Evolutionary conservation across 1,139 yeast genomes (phyloP), one percentile per base, ranked within the genome.

Genomic region (Debaryomyces psychrophilus): DNA sequence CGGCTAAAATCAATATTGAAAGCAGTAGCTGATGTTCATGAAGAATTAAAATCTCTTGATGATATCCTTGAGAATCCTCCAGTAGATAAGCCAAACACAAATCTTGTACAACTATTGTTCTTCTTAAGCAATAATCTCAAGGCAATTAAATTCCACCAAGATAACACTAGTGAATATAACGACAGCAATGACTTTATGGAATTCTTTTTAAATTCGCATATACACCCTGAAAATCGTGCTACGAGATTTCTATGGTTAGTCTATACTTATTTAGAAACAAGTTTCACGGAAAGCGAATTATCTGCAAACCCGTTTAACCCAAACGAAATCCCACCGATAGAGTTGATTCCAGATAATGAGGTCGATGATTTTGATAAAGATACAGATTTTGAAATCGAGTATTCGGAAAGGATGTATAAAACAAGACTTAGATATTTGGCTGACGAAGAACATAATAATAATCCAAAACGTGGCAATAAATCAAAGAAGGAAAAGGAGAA

Each of bases 1-100:
- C 73, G 98, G 46, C 76, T 93, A 52, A 93, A 93, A 63, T 85
- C 95, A 0, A 92, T 93, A 18, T 68, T 93, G 54, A 92, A 92
- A 65, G 95, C 96, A 0, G 81, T 80, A 1, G 82, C 89, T 53
- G 76, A 83, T 7, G 75, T 76, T 12, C 69, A 81, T 5, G 66
- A 63, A 46, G 62, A 65, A 45, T 60, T 59, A 17, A 67, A 74
- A 40, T 71, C 78, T 2, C 61, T 87, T 37, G 76, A 77, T 27
- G 82, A 78, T 23, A 65, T 85, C 43, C 65, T 76, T 37, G 49
- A 53, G 2, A 50, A 51, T 15, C 76, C 77, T 4, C 64, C 69
- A 1, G 42, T 41, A 2, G 42, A 49, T 4, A 67, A 73, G 40
- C 90, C 90, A 6, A 73, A 73, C 54, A 71, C 77, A 1, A 73